A percentile compares a stretch with the other conserved stretches of the same genome.
Conservation (phyloP, 2,329 filamentous ascomycete species). For the Sporothrix curviconia region DNA sequence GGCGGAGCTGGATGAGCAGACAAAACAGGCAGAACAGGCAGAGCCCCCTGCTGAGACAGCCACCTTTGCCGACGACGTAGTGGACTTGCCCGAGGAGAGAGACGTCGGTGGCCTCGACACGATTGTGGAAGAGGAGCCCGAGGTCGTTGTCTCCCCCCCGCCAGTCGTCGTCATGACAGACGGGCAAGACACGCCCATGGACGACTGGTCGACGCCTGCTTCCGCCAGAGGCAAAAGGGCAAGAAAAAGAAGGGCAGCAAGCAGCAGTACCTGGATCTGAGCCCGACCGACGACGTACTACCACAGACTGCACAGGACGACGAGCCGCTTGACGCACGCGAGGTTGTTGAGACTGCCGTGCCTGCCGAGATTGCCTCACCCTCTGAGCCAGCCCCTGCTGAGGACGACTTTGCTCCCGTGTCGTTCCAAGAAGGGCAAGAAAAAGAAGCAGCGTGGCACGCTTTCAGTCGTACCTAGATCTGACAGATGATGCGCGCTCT, state of each 20-base stretch:
- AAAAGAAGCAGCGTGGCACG: constrained; percentile 9
- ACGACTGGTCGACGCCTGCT: constrained; percentile 1
- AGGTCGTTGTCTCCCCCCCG: background rate
- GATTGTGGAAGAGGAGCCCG: constrained; percentile 2
- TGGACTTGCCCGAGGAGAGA: background rate
- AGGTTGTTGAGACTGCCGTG: background rate
- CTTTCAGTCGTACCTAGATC: constrained; percentile 3
- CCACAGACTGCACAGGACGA: background rate
- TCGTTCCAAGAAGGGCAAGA: constrained; percentile 1
- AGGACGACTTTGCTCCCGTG: background rate
- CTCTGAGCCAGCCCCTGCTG: background rate
- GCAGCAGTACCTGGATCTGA: background rate
- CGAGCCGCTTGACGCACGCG: background rate
- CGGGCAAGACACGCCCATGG: background rate
- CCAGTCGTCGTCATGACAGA: background rate
- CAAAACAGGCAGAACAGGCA: no score
- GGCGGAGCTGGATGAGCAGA: no score
- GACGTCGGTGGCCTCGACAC: background rate
- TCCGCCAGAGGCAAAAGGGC: constrained; percentile 7
- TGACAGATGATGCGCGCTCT: background rate
- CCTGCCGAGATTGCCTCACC: no score
- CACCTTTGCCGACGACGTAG: background rate
- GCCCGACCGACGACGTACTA: background rate
- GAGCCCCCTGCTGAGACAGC: background rate
- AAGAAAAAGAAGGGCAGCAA: constrained; percentile 8